Base-by-base conservation (phyloP, 306 rosid genomes). In the Mimosa bimucronata region DNA sequence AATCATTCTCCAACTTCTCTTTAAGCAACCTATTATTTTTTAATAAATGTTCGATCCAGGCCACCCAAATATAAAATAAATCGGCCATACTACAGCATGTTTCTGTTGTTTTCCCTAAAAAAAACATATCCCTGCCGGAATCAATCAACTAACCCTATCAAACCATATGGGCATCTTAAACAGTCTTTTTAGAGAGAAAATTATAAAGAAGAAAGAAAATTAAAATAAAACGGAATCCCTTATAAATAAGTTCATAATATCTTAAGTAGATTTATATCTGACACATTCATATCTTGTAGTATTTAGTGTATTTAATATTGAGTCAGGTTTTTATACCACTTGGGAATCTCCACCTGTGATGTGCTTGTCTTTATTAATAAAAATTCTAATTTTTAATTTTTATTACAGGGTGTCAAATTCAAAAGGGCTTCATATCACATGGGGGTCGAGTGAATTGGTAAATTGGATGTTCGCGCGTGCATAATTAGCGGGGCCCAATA, bases 1-100 rank as follows among this genome's bases (percentile, higher is more conserved):
- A 66, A 66, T 84, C 73, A 9, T 65, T 70, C 48, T 38, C 26
- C 48, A 19, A 37, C 18, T 38, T 67, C 52, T 40, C 30, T n/a
- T 66, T 37, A 66, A 16, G 18, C 48, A 37, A 37, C 25, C 26
- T 37, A 10, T 19, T 19, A 34, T 21, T 25, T 19, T 37, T 66
- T 7, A 41, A 28, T 18, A 66, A 66, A 66, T 9, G 5, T 16
- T 19, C 16, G 18, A 31, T 31, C 71, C 46, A n/a, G 38, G 38
- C 38, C 38, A 34, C 38, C 60, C 60, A 3, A 53, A 53, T 19
- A 19, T 19, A 6, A 53, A 53, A 4, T 14, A 14, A 52, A 30
- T 38, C 29, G 13, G 44, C 29, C 73, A 37, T 7, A 38, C 25
- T 19, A 11, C 25, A 38, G 40, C 3, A n/a, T 19, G 6, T 19